These are phyloP conservation scores for Evernia prunastri DNA, from an alignment of 495 filamentous ascomycete genomes.

Conservation along the genomic window DNA sequence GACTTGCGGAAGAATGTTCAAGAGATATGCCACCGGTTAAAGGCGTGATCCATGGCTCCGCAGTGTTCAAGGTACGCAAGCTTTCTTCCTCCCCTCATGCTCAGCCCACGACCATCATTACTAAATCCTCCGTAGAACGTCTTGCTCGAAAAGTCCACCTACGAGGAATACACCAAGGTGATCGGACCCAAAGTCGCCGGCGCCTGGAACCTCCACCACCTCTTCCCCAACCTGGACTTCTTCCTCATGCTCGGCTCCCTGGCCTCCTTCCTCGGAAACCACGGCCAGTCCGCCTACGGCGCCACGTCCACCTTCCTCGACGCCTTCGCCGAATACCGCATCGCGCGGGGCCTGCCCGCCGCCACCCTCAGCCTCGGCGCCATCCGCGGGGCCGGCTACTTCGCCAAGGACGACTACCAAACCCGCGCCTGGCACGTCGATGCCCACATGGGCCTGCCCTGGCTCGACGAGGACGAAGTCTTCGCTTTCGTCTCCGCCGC, in stretches of 20 bases:
- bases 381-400: not conserved
- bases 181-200: slow-evolving; percentile 31
- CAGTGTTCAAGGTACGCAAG: not conserved
- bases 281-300: slow-evolving; percentile 41
- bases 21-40: not conserved
- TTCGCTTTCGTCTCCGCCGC: not conserved
- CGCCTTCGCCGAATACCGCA: slow-evolving; percentile 14
- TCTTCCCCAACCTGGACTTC: slow-evolving; percentile 37
- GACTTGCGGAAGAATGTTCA: not conserved
- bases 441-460: not conserved
- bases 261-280: slow-evolving; percentile 37
- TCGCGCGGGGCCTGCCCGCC: slow-evolving; percentile 20
- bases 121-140: not conserved
- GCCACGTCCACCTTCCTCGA: slow-evolving; percentile 31
- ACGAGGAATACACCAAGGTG: not conserved
- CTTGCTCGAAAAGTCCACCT: not conserved
- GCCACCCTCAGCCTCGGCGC: slow-evolving; percentile 14
- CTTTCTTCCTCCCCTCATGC: too few species aligned
- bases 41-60: not conserved
- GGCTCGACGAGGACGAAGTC: not conserved
- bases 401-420: not conserved
- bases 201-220: slow-evolving; percentile 27
- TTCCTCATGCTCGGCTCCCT: slow-evolving; percentile 45
- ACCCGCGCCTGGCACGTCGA: not conserved
- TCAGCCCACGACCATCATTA: too few species aligned